Base-by-base conservation (phyloP, 2,329 filamentous ascomycete genomes). In the Trichothecium roseum region DNA sequence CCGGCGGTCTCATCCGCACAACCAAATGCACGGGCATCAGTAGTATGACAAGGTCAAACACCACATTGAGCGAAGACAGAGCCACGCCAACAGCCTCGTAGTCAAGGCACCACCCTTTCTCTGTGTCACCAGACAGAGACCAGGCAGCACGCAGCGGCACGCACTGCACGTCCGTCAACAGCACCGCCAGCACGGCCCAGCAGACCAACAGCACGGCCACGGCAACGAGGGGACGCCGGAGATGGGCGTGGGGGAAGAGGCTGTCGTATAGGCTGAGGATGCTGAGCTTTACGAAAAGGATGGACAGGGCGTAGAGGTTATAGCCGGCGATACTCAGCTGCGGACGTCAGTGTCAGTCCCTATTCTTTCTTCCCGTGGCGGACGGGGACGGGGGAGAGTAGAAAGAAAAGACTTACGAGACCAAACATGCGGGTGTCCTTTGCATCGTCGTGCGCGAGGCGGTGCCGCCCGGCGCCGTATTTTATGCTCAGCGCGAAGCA, bases 251-350 rank as follows among this genome's bases (percentile, higher is more conserved):
- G 14, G 22, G 16, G 7, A 35, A 26, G n/a, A 29, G 8, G 4
- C 9, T 10, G 24, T 35, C 15, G 33, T 28, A 35, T 10, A 27
- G 15, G 33, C 16, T 20, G 4, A 35, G 22, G 22, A 35, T 35
- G 33, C 33, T 28, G 20, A 35, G 26, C 18, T 35, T 28, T 12
- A 18, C 13, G 14, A 14, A 15, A n/a, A 18, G 13, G 20, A 35
- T 35, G 26, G 14, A 27, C 22, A 15, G 8, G 16, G 24, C 8
- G 22, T 35, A 35, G 7, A 7, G n/a, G n/a, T 35, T 35, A 10
- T 7, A 14, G 10, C 28, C 26, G n/a, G 17, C 16, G 8, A 35
- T 28, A 7, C 10, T 20, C 8, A 35, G 33, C 33, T 35, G 12
- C 10, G 8, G 17, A n/a, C n/a, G n/a, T n/a, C n/a, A n/a, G n/a